Conservation (phyloP, 805 yeast genomes). For the Candida gorgasii region DNA sequence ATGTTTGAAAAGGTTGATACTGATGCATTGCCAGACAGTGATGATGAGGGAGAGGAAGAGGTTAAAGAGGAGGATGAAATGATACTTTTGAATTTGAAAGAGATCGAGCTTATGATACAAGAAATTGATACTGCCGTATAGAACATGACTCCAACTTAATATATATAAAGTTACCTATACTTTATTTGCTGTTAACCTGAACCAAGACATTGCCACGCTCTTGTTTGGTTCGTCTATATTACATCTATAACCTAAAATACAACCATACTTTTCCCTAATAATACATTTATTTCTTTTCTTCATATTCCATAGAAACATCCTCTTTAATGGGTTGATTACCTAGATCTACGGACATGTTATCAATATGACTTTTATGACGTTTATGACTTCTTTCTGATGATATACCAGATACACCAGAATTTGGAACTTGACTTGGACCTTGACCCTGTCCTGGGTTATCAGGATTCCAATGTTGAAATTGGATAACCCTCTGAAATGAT, state of each 20-base stretch:
- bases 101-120: slow-evolving; percentile 32
- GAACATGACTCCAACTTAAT: background rate
- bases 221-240: background rate
- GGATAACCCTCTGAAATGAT: slow-evolving; percentile 51
- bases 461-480: slow-evolving; percentile 61
- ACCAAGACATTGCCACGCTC: background rate
- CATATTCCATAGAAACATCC: slow-evolving; percentile 16
- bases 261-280: slow-evolving; percentile 4
- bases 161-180: background rate
- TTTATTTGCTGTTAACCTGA: background rate
- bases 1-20: slow-evolving; percentile 50
- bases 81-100: slow-evolving; percentile 48
- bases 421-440: slow-evolving; percentile 10
- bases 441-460: slow-evolving; percentile 25
- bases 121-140: too few relatives aligned
- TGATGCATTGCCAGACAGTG: slow-evolving; percentile 13
- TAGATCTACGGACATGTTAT: slow-evolving; percentile 32
- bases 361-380: slow-evolving; percentile 34
- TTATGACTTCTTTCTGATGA: slow-evolving; percentile 27
- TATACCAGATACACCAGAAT: slow-evolving; percentile 12
- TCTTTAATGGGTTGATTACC: slow-evolving; percentile 9
- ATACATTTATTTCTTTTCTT: slow-evolving; percentile 6
- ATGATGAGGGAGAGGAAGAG: slow-evolving; percentile 16
- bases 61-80: slow-evolving; percentile 30
- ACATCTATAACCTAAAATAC: slow-evolving; percentile 7